Percentiles rank a stretch among this genome's conserved stretches.
These are phyloP conservation scores for Pseudogymnoascus sp. DNA, from an alignment of 2,329 filamentous ascomycete species.

Conservation along the genomic window DNA sequence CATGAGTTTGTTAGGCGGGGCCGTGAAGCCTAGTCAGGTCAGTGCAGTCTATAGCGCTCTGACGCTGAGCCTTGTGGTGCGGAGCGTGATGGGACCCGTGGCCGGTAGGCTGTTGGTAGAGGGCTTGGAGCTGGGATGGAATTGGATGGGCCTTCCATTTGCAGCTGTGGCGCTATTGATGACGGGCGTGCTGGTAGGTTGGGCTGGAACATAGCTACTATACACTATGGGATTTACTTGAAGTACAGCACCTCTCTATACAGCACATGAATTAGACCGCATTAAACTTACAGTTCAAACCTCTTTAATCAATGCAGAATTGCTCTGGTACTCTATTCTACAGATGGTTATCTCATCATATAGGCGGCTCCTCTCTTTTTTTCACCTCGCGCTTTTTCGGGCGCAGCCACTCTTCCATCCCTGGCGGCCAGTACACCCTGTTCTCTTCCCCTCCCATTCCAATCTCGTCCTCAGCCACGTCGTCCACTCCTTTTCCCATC, in stretches of 20 bases:
- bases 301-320: not conserved
- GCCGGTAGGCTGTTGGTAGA: no score
- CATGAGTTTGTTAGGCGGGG: no score
- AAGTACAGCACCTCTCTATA: not conserved
- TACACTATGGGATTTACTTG: no score
- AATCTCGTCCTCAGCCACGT: constrained; percentile 51
- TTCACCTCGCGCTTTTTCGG: constrained; percentile 65
- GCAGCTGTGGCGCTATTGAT: no score
- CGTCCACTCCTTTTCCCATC: constrained; percentile 27
- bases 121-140: no score
- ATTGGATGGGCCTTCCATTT: no score
- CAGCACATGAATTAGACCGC: not conserved
- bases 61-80: no score
- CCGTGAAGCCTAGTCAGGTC: no score
- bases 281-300: not conserved
- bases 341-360: not conserved
- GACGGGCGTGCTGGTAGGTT: no score
- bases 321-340: not conserved
- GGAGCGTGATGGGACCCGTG: no score
- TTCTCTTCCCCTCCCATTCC: constrained; percentile 78
- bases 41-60: no score
- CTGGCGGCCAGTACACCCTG: constrained; percentile 82
- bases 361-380: constrained; percentile 29
- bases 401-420: constrained; percentile 82
- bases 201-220: no score